Evolutionary conservation across 2,329 filamentous ascomycete species (phyloP).

Genomic region (Truncatella angustata): DNA sequence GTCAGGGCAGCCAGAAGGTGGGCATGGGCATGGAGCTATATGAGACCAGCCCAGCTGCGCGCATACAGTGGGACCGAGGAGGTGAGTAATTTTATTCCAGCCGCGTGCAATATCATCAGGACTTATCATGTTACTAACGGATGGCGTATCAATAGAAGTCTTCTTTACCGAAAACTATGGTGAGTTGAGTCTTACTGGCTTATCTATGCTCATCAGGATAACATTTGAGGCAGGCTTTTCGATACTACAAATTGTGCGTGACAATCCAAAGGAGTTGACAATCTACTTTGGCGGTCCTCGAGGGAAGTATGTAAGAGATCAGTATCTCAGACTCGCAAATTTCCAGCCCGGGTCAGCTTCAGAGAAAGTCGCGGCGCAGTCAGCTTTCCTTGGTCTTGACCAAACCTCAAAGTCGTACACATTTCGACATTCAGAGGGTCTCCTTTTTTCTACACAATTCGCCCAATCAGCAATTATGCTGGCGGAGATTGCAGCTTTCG

Average conservation of each 20-base stretch:
- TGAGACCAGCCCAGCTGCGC: conserved; percentile 84
- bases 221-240: conserved; percentile 68
- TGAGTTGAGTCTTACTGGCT: no score
- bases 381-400: conserved; percentile 78
- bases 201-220: no score
- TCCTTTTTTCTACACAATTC: conserved; percentile 96
- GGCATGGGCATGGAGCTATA: conserved; percentile 99
- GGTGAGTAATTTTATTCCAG: no score
- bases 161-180: no score
- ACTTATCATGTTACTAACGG: no score
- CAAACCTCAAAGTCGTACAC: conserved; percentile 94
- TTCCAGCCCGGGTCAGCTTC: background rate
- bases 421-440: conserved; percentile 88
- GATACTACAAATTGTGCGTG: conserved; percentile 95
- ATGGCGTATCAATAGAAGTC: no score
- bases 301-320: background rate
- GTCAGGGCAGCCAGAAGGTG: conserved; percentile 96
- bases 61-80: conserved; percentile 98
- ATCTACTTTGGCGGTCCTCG: background rate
- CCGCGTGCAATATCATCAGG: no score
- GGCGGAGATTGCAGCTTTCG: conserved; percentile 99
- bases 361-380: background rate
- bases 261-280: background rate
- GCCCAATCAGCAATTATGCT: conserved; percentile 95
- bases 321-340: background rate